phyloP scores from a whole-genome alignment of 768 basidiomycete species.

The Baorangia bicolor region DNA sequence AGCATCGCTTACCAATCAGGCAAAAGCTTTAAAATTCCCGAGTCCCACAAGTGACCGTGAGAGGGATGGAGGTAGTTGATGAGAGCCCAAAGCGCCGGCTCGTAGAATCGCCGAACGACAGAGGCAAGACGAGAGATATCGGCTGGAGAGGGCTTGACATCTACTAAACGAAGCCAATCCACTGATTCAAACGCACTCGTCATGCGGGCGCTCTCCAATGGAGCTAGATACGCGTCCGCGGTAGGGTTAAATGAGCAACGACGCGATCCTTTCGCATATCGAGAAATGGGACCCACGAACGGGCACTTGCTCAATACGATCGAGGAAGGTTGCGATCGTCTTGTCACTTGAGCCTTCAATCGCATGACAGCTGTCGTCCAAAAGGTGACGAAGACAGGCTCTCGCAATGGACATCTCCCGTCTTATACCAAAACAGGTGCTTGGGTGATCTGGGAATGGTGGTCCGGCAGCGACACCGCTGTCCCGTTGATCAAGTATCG shows the following conservation, averaged over 20 bases:
- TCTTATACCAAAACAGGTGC: conserved; percentile 39
- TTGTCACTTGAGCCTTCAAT: neutral
- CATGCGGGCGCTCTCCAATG: conserved; percentile 33
- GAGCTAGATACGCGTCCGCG: conserved; percentile 34
- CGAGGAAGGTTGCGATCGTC: conserved; percentile 44
- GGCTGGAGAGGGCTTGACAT: conserved; percentile 30
- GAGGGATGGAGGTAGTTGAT: conserved; percentile 45
- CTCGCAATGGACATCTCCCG: conserved; percentile 46
- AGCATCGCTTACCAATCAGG: conserved; percentile 28
- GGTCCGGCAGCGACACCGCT: conserved; percentile 27
- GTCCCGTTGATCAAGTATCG: conserved; percentile 38
- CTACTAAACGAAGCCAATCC: conserved; percentile 59
- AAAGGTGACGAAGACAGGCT: conserved; percentile 35
- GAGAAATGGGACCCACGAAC: conserved; percentile 42
- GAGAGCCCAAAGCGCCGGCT: conserved; percentile 42
- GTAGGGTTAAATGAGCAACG: neutral
- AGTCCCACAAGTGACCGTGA: conserved; percentile 42
- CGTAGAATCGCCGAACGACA: conserved; percentile 42
- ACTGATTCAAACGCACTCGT: conserved; percentile 53
- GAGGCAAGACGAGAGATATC: conserved; percentile 43
- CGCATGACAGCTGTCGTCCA: conserved; percentile 3
- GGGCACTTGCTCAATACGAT: conserved; percentile 39
- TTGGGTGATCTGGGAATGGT: conserved; percentile 35
- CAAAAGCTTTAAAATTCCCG: conserved; percentile 15
- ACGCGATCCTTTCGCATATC: neutral